Evolutionary conservation across 257 asterid genomes (phyloP).

Genomic region (Avicennia marina): DNA sequence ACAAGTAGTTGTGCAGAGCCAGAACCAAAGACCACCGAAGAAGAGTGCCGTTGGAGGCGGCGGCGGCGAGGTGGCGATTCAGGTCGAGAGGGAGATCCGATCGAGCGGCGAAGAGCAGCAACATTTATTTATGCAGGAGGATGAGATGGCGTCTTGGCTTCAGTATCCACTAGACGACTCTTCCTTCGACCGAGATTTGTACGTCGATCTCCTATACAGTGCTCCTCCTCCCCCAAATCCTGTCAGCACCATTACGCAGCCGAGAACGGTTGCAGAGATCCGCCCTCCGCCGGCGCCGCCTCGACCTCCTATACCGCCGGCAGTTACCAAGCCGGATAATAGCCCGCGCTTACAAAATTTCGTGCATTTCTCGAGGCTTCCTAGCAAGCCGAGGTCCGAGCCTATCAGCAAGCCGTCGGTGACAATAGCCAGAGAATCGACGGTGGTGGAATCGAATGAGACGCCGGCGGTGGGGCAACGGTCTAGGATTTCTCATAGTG

Average conservation of each 20-base stretch:
- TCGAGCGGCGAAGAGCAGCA: conserved; percentile 29
- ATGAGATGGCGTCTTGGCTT: conserved; percentile 89
- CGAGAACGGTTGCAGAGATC: conserved; percentile 40
- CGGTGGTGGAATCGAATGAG: conserved; percentile 51
- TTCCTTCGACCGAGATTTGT: conserved; percentile 63
- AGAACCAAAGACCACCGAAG: conserved; percentile 45
- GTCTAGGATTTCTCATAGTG: conserved; percentile 26
- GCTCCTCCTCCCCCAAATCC: conserved; percentile 37
- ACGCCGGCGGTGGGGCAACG: conserved; percentile 34
- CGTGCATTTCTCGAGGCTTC: conserved; percentile 51
- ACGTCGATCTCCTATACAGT: conserved; percentile 53
- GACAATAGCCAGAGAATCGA: conserved; percentile 24
- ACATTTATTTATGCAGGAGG: conserved; percentile 77
- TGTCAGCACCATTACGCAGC: conserved; percentile 17
- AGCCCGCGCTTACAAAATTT: conserved; percentile 36
- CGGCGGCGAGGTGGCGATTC: conserved; percentile 28
- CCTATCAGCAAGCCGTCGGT: conserved; percentile 24
- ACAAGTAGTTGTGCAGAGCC: conserved; percentile 56
- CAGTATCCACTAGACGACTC: conserved; percentile 71
- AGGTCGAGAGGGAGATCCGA: conserved; percentile 45
- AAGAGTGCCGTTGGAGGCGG: conserved; percentile 23
- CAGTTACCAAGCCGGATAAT: conserved; percentile 14
- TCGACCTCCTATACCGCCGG: conserved; percentile 33
- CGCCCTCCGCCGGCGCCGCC: conserved; percentile 32
- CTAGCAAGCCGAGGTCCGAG: conserved; percentile 33